Percentiles rank a stretch among this genome's conserved stretches.
phyloP scores from a whole-genome alignment of 768 basidiomycete genomes.

The Pulveroboletus sp. region DNA sequence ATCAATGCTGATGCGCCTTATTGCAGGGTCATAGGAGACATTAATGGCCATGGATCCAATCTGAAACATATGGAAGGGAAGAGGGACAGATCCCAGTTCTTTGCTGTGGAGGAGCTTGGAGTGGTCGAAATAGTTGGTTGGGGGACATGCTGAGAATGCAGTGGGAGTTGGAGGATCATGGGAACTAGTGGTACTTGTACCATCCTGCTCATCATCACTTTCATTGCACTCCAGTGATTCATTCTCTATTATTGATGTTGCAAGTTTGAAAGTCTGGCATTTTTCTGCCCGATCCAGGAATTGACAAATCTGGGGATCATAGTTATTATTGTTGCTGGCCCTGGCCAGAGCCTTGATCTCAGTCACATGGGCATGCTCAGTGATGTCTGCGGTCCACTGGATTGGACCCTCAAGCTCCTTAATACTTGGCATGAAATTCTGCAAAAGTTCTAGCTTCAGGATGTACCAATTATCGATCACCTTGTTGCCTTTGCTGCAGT shows the following conservation, averaged over 20 bases:
- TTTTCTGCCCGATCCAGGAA: background rate
- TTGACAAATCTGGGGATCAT: background rate
- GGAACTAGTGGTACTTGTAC: too few species aligned
- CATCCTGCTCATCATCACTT: too few species aligned
- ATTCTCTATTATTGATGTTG: too few species aligned
- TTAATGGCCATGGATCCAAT: background rate
- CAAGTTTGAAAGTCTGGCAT: background rate
- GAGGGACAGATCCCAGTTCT: background rate
- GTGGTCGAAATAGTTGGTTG: background rate
- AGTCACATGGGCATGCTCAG: background rate
- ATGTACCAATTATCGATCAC: constrained; percentile 22
- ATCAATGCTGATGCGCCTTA: background rate
- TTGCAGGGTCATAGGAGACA: background rate
- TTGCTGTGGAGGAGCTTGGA: background rate
- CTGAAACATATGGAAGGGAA: background rate
- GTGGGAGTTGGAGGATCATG: too few species aligned
- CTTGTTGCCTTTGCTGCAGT: background rate
- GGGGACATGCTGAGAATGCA: background rate
- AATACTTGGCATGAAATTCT: background rate
- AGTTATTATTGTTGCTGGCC: background rate
- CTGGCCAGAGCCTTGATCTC: background rate
- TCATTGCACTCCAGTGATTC: too few species aligned
- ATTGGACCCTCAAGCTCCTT: background rate
- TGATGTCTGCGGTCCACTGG: constrained; percentile 1
- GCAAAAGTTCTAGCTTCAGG: constrained; percentile 28